Conservation (phyloP, 78 protist species). For the Dictyostelium purpureum region DNA sequence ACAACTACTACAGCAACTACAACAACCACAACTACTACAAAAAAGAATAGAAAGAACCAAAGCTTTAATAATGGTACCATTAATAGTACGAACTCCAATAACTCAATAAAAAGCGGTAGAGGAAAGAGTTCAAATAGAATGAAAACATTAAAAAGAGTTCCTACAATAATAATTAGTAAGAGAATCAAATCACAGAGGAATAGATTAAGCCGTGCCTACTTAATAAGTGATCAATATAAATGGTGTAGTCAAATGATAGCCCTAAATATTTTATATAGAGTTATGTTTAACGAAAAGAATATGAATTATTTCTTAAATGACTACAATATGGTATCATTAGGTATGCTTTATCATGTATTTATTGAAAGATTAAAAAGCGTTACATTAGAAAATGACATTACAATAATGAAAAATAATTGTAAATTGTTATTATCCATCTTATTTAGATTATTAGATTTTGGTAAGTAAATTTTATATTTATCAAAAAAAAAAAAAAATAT, state of each 20-base stretch:
- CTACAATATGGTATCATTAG: not conserved
- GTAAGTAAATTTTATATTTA: not conserved
- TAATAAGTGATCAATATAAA: not conserved
- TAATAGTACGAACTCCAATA: too few relatives aligned
- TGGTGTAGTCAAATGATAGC: slow-evolving; percentile 22
- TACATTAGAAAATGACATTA: not conserved
- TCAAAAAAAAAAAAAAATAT: not conserved
- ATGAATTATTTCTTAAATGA: slow-evolving; percentile 11
- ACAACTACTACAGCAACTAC: not conserved
- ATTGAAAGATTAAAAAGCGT: not conserved
- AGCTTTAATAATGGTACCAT: too few relatives aligned
- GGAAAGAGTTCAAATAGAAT: not conserved
- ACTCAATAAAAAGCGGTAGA: too few relatives aligned
- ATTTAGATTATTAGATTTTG: slow-evolving; percentile 29
- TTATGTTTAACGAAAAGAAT: slow-evolving; percentile 46
- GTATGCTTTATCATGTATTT: not conserved
- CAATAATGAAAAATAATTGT: not conserved
- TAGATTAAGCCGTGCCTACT: not conserved
- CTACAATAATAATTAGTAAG: not conserved
- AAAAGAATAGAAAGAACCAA: not conserved
- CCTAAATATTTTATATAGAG: slow-evolving; percentile 32
- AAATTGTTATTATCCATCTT: slow-evolving; percentile 18
- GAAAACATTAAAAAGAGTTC: not conserved
- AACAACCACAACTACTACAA: not conserved
- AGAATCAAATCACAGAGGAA: not conserved